Conservation (phyloP, 306 rosid species). For the Quercus dentata region DNA sequence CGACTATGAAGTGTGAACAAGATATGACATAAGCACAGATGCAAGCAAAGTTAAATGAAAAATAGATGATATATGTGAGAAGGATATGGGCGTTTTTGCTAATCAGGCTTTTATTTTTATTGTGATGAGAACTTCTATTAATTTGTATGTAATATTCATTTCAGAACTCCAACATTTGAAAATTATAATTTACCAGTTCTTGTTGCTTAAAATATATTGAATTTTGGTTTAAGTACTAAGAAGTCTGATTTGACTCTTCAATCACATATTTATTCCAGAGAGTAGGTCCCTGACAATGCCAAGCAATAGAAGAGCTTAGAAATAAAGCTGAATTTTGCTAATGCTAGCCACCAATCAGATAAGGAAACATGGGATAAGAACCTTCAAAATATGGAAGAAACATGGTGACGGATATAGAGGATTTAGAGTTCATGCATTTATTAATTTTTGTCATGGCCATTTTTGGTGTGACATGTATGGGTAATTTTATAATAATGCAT, state of each 20-base stretch:
- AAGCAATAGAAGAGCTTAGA: slow-evolving; percentile 71
- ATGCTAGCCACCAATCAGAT: slow-evolving; percentile 61
- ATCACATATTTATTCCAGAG: slow-evolving; percentile 56
- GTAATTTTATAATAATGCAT: no score
- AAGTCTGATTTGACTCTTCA: slow-evolving; percentile 20
- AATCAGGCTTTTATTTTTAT: background rate
- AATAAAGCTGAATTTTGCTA: slow-evolving; percentile 60
- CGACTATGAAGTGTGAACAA: no score
- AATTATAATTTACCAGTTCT: background rate
- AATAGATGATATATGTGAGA: background rate
- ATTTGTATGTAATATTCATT: background rate
- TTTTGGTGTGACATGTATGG: no score
- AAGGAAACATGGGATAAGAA: slow-evolving; percentile 86
- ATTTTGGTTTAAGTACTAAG: slow-evolving; percentile 17
- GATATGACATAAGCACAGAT: no score
- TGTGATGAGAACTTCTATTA: background rate
- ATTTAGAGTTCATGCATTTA: no score
- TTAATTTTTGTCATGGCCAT: background rate
- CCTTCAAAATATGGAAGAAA: slow-evolving; percentile 89
- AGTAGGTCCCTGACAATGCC: slow-evolving; percentile 48
- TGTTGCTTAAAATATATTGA: background rate
- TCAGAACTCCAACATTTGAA: background rate
- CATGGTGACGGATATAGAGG: slow-evolving; percentile 42
- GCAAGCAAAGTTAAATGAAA: background rate
- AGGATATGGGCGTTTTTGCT: background rate